Percentiles rank a stretch among this genome's conserved stretches.
phyloP scores from a whole-genome alignment of 257 asterid species.

The Osmanthus fragrans region DNA sequence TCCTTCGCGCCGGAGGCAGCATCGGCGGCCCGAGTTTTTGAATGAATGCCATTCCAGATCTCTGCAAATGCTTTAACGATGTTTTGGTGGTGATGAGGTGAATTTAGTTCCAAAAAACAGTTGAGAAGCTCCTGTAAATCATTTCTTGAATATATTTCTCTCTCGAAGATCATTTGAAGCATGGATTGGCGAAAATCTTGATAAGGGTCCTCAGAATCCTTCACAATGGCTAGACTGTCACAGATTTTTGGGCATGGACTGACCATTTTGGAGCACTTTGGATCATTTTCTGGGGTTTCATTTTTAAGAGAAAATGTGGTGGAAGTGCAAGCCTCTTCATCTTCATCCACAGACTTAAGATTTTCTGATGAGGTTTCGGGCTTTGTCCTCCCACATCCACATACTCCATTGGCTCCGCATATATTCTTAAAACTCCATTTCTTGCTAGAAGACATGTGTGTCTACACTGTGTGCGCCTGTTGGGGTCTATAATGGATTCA shows the following conservation, averaged over 20 bases:
- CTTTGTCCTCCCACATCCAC: conserved; percentile 50
- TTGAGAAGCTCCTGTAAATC: conserved; percentile 70
- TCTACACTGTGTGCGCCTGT: background rate
- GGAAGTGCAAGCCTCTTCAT: conserved; percentile 33
- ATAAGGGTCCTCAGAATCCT: conserved; percentile 70
- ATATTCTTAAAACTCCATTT: conserved; percentile 42
- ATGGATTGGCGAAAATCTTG: conserved; percentile 72
- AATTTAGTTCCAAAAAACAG: conserved; percentile 61
- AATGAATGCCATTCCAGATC: conserved; percentile 44
- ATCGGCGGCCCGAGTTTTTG: background rate
- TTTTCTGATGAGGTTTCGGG: conserved; percentile 11
- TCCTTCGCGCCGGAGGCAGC: background rate
- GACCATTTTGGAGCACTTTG: conserved; percentile 4
- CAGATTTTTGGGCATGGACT: conserved; percentile 32
- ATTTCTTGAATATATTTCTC: conserved; percentile 42
- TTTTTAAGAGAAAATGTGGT: conserved; percentile 32
- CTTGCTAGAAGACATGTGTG: conserved; percentile 37
- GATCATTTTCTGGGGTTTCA: conserved; percentile 22
- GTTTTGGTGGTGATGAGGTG: conserved; percentile 51
- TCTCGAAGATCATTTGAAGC: conserved; percentile 75
- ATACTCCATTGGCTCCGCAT: conserved; percentile 32
- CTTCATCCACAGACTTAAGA: background rate
- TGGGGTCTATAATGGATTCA: background rate
- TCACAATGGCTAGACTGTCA: conserved; percentile 60
- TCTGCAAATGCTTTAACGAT: conserved; percentile 66